Percentiles rank a stretch among this genome's conserved stretches.
Conservation (phyloP, 495 filamentous ascomycete species). For the Penicillium coffeae region DNA sequence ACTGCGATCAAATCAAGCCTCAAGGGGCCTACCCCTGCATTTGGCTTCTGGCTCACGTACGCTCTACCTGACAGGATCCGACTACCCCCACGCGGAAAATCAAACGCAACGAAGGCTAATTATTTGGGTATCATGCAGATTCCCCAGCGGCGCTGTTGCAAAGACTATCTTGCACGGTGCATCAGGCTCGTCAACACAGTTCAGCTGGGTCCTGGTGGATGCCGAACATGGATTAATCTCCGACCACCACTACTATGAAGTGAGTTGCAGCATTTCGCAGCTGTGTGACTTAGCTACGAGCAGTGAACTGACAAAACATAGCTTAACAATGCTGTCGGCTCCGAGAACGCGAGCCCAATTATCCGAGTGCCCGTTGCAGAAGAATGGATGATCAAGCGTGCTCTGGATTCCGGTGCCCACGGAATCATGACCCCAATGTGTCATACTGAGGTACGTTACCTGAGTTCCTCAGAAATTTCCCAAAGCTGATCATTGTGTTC, state of each 20-base stretch:
- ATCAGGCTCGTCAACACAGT: conserved; percentile 22
- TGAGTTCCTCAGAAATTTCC: no score
- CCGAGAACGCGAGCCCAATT: conserved; percentile 62
- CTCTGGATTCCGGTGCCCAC: conserved; percentile 65
- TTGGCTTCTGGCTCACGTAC: conserved; percentile 41
- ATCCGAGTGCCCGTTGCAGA: conserved; percentile 64
- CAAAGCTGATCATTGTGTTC: no score
- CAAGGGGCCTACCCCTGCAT: conserved; percentile 15
- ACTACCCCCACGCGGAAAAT: neutral
- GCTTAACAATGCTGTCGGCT: conserved; percentile 53
- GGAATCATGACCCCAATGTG: conserved; percentile 51
- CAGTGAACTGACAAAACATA: neutral
- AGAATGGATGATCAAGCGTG: conserved; percentile 72
- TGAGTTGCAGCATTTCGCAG: conserved; percentile 1
- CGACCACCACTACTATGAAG: conserved; percentile 36
- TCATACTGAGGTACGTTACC: conserved; percentile 23
- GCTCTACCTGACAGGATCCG: conserved; percentile 2
- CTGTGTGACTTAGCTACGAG: neutral
- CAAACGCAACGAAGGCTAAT: conserved; percentile 1
- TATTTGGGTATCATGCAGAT: conserved; percentile 11
- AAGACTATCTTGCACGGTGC: conserved; percentile 34
- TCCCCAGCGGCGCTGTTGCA: conserved; percentile 32
- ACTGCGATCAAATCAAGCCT: conserved; percentile 20
- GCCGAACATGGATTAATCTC: conserved; percentile 72
- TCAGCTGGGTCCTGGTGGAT: conserved; percentile 71